Evolutionary conservation across 169 alveolate species (phyloP).

Genomic region (Plasmodium gonderi): DNA sequence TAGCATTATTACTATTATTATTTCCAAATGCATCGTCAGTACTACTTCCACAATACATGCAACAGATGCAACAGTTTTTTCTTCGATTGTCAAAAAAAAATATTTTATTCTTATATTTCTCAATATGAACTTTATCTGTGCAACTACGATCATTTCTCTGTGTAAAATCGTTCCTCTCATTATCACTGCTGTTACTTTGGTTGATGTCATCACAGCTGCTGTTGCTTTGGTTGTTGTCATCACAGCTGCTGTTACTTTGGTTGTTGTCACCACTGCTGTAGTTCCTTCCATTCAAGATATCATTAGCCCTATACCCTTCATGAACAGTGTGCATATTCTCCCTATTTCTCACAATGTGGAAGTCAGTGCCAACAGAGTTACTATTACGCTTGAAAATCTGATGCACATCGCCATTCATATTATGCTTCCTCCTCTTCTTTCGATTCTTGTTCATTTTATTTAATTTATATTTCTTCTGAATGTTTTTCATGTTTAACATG

Average conservation of each 20-base stretch:
- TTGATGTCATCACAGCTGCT: background rate
- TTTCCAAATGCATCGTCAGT: background rate
- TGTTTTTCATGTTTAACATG: background rate
- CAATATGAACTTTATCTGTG: slow-evolving; percentile 8
- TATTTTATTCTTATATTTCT: slow-evolving; percentile 15
- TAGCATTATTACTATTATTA: background rate
- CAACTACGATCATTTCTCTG: background rate
- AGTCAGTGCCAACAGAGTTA: background rate
- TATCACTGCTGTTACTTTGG: background rate
- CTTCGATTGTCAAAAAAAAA: slow-evolving; percentile 25
- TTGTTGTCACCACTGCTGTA: too few species aligned
- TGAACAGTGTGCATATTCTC: background rate
- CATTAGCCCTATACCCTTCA: background rate
- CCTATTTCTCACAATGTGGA: background rate
- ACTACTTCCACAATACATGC: background rate
- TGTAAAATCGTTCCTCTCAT: background rate
- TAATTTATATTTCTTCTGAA: background rate
- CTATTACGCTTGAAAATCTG: background rate
- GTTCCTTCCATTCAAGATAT: too few species aligned
- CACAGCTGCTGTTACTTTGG: too few species aligned
- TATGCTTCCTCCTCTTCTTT: background rate
- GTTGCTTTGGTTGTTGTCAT: background rate
- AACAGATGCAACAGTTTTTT: slow-evolving; percentile 28
- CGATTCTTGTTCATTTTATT: background rate
- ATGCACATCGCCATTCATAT: background rate